Conservation (phyloP, 1,284 basidiomycete species). For the Austropuccinia psidii region DNA sequence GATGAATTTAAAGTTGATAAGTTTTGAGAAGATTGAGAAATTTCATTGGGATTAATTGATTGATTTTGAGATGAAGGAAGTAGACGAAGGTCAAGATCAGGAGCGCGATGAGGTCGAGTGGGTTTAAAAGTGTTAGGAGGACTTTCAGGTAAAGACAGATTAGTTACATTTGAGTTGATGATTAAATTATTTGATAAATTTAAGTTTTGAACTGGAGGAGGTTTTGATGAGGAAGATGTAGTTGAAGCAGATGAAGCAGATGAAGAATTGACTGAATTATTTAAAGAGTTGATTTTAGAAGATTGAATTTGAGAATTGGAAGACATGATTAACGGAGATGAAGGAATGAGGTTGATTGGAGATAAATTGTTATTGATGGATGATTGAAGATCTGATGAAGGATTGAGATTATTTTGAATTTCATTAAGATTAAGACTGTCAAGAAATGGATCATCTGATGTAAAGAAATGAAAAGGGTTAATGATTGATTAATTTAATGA, state of each 20-base stretch:
- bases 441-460: no score
- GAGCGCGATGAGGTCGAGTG: conserved; percentile 25
- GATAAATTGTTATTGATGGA: no score
- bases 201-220: neutral
- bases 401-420: no score
- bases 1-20: no score
- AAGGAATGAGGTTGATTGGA: no score
- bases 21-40: neutral
- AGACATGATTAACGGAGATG: no score
- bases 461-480: no score
- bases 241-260: neutral
- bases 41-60: neutral
- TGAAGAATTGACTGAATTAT: neutral
- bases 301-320: no score
- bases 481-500: no score
- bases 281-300: neutral
- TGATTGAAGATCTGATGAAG: no score
- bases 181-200: neutral
- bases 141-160: neutral
- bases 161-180: neutral
- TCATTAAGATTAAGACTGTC: no score
- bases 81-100: conserved; percentile 20
- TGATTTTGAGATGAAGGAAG: neutral
- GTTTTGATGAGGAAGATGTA: neutral
- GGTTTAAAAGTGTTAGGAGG: neutral